A percentile compares a stretch with the other conserved stretches of the same genome.
Evolutionary conservation across 2,329 filamentous ascomycete species (phyloP).

Genomic region (Clonostachys byssicola): DNA sequence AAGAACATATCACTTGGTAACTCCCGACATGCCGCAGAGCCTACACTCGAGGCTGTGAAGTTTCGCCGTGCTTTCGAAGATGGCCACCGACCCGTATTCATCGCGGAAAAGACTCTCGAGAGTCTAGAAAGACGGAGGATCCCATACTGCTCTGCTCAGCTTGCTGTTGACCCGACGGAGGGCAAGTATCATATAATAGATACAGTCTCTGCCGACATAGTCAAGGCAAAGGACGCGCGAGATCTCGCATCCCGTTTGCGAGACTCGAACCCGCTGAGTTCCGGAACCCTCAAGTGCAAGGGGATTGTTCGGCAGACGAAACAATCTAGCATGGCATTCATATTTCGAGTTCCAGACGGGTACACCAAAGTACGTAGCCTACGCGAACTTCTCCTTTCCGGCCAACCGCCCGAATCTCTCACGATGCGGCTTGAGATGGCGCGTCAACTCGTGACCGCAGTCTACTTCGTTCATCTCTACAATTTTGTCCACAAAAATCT

Average conservation of each 20-base stretch:
- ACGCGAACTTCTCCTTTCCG: slow-evolving; percentile 2
- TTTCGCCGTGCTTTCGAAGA: background rate
- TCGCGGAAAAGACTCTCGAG: background rate
- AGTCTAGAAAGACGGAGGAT: background rate
- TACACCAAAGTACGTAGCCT: background rate
- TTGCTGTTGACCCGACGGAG: background rate
- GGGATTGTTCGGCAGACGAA: background rate
- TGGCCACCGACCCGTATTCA: background rate
- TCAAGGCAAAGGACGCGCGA: background rate
- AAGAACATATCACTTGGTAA: background rate
- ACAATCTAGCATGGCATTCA: background rate
- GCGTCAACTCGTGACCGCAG: slow-evolving; percentile 1
- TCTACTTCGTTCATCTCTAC: slow-evolving; percentile 30
- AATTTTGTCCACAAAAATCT: slow-evolving; percentile 40
- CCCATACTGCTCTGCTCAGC: background rate
- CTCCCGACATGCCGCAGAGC: too few relatives aligned
- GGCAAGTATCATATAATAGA: background rate
- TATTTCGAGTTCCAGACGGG: background rate
- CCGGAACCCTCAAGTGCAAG: slow-evolving; percentile 2
- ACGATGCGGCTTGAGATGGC: background rate
- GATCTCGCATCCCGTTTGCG: background rate
- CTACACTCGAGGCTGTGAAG: slow-evolving; percentile 15
- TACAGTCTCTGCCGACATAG: background rate
- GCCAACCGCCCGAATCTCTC: slow-evolving; percentile 4
- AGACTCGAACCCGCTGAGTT: slow-evolving; percentile 1